Percentiles rank a stretch among this genome's conserved stretches.
phyloP scores from a whole-genome alignment of 148 eudicot species.

The Fagopyrum tataricum region DNA sequence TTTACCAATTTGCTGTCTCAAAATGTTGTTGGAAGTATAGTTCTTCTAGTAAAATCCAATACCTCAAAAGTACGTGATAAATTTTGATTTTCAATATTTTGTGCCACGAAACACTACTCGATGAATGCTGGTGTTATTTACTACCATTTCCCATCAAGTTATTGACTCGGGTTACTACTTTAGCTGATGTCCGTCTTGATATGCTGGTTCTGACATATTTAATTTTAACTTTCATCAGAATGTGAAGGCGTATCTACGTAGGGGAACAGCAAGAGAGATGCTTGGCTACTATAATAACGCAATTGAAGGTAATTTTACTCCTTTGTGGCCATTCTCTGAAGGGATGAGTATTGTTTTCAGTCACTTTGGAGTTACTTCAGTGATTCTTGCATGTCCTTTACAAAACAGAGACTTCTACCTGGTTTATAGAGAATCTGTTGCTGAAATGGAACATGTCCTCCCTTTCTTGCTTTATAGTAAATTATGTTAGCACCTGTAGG shows the following conservation, averaged over 20 bases:
- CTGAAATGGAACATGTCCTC: background rate
- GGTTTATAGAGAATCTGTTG: background rate
- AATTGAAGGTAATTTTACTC: conserved; percentile 49
- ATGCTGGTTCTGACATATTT: background rate
- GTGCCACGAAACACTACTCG: too few species aligned
- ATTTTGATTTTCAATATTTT: too few species aligned
- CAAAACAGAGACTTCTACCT: background rate
- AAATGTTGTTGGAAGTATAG: too few species aligned
- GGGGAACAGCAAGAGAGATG: conserved; percentile 96
- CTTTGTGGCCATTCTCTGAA: background rate
- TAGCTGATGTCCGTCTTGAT: background rate
- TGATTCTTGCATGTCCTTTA: background rate
- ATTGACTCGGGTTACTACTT: background rate
- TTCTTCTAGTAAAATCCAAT: too few species aligned
- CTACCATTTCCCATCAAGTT: background rate
- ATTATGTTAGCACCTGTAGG: too few species aligned
- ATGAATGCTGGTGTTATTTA: background rate
- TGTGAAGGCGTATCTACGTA: conserved; percentile 78
- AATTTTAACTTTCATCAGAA: conserved; percentile 36
- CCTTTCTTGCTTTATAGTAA: background rate
- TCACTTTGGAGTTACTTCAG: background rate
- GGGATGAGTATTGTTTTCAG: background rate
- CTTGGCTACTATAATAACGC: conserved; percentile 77
- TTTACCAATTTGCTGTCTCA: too few species aligned
- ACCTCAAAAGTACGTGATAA: too few species aligned